Evolutionary conservation across 805 yeast genomes (phyloP).

Genomic region (Alloascoidea hylecoeti): DNA sequence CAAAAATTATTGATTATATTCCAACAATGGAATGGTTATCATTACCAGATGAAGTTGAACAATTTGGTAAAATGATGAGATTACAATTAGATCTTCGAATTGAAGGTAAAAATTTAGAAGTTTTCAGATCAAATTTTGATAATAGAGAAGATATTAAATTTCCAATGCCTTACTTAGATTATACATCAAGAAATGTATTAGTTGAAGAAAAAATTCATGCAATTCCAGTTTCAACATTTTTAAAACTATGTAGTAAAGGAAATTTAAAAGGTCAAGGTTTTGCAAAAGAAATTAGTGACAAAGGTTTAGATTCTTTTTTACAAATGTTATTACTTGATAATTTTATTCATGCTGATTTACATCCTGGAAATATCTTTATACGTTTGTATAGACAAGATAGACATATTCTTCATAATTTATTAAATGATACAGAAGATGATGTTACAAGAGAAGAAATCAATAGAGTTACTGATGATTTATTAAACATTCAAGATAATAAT

Average conservation of each 20-base stretch:
- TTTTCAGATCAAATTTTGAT: constrained; percentile 58
- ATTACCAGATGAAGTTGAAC: constrained; percentile 85
- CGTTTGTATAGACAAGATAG: constrained; percentile 39
- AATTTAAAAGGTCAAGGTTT: constrained; percentile 12
- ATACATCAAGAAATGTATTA: constrained; percentile 55
- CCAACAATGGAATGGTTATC: constrained; percentile 99
- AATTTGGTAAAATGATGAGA: constrained; percentile 75
- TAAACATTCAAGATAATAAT: constrained; percentile 12
- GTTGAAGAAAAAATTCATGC: constrained; percentile 84
- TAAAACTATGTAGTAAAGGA: constrained; percentile 28
- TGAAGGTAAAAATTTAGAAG: constrained; percentile 69
- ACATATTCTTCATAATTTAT: constrained; percentile 14
- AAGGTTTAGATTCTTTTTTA: constrained; percentile 80
- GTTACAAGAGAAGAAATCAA: constrained; percentile 12
- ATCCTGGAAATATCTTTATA: constrained; percentile 89
- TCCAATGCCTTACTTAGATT: constrained; percentile 59
- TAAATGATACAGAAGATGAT: constrained; percentile 17
- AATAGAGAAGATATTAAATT: constrained; percentile 50
- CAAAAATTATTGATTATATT: constrained; percentile 46
- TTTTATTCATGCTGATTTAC: constrained; percentile 92
- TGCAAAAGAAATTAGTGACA: constrained; percentile 50
- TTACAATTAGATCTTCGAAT: constrained; percentile 81
- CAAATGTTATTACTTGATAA: constrained; percentile 89
- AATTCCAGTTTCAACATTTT: constrained; percentile 60
- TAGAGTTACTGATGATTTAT: constrained; percentile 11